Evolutionary conservation across 805 yeast genomes (phyloP).

Genomic region (Cyberlindnera misumaiensis): DNA sequence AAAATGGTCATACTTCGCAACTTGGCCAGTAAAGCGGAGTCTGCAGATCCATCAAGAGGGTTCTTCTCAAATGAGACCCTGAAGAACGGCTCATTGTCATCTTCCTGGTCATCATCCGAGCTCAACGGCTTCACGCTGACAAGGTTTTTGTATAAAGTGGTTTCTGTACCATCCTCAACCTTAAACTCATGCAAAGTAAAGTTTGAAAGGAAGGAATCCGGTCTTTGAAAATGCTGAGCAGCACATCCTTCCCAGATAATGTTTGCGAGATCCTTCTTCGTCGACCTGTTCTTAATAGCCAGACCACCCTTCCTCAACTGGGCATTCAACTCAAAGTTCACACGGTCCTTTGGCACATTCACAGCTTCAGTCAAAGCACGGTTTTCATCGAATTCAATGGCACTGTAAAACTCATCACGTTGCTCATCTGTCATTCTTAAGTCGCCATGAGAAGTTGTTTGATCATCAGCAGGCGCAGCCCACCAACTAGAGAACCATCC

Average conservation of each 20-base stretch:
- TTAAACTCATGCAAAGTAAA: conserved; percentile 75
- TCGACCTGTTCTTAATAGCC: conserved; percentile 37
- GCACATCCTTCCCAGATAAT: conserved; percentile 78
- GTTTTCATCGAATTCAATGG: conserved; percentile 83
- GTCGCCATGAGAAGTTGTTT: conserved; percentile 26
- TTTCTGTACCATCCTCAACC: conserved; percentile 80
- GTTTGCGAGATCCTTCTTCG: conserved; percentile 53
- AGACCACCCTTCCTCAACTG: conserved; percentile 73
- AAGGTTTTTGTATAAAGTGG: conserved; percentile 76
- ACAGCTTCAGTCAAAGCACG: conserved; percentile 42
- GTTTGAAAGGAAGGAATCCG: conserved; percentile 66
- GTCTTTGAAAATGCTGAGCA: conserved; percentile 65
- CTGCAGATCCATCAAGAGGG: conserved; percentile 81
- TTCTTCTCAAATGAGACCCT: conserved; percentile 76
- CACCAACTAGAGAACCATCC: conserved; percentile 80
- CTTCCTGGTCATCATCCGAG: conserved; percentile 29
- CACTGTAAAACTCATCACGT: conserved; percentile 81
- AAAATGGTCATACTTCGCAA: conserved; percentile 83
- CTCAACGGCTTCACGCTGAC: conserved; percentile 72
- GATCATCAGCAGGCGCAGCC: conserved; percentile 15
- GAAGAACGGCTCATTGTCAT: conserved; percentile 58
- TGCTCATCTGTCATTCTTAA: conserved; percentile 77
- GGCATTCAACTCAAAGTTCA: conserved; percentile 60
- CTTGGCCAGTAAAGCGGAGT: conserved; percentile 65
- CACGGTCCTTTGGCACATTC: conserved; percentile 67